A percentile compares a stretch with the other conserved stretches of the same genome.
Evolutionary conservation across 352 stramenopile species (phyloP).

Genomic region (Pythium pyrilobum): DNA sequence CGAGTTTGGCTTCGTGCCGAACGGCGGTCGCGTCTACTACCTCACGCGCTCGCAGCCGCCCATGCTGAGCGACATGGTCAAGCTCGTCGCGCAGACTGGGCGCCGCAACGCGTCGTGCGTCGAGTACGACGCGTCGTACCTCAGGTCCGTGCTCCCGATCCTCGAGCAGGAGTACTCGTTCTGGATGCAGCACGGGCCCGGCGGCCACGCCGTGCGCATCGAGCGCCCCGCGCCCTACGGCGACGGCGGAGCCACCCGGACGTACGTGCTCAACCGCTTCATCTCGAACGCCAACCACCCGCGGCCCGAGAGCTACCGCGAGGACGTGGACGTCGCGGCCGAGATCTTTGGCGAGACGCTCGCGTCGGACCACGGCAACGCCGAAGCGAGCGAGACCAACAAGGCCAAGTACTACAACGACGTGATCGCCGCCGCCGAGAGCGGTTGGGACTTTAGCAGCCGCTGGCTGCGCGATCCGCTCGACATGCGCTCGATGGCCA

Average conservation of each 20-base stretch:
- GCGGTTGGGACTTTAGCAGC: conserved; percentile 90
- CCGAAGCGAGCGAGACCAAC: conserved; percentile 31
- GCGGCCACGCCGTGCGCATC: conserved; percentile 57
- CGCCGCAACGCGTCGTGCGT: conserved; percentile 27
- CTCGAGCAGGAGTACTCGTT: conserved; percentile 79
- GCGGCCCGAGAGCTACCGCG: conserved; percentile 83
- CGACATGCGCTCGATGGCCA: conserved; percentile 72
- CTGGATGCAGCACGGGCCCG: conserved; percentile 74
- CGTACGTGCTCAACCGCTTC: conserved; percentile 76
- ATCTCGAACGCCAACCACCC: conserved; percentile 64
- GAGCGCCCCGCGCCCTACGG: conserved; percentile 3
- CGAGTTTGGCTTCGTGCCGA: conserved; percentile 86
- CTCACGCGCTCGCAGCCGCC: conserved; percentile 86
- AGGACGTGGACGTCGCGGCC: conserved; percentile 65
- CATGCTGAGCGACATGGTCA: conserved; percentile 87
- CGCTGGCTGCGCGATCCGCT: conserved; percentile 63
- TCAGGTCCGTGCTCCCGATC: conserved; percentile 47
- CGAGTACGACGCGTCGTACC: conserved; percentile 44
- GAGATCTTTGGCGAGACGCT: conserved; percentile 54
- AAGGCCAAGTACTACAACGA: conserved; percentile 81
- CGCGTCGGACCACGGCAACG: conserved; percentile 25
- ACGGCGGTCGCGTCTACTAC: conserved; percentile 90
- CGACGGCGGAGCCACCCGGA: background rate
- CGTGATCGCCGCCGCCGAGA: conserved; percentile 80
- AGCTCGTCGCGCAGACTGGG: conserved; percentile 31